Evolutionary conservation across 1,284 basidiomycete genomes (phyloP).

Genomic region (Ustilago hordei): DNA sequence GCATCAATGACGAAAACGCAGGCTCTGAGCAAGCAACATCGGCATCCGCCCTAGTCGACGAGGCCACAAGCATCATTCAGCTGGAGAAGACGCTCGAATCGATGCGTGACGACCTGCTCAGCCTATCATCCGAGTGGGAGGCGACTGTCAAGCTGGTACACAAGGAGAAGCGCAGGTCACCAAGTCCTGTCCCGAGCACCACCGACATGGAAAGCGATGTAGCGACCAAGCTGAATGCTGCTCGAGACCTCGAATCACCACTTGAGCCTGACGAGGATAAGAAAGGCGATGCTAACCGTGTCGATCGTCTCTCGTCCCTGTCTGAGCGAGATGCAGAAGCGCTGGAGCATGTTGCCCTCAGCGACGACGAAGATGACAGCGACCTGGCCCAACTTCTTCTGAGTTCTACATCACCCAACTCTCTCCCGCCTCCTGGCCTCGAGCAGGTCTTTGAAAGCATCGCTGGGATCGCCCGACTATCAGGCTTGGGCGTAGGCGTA

Average conservation of each 20-base stretch:
- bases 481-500: slow-evolving; percentile 4
- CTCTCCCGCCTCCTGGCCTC: slow-evolving; percentile 57
- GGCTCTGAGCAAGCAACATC: background rate
- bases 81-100: slow-evolving; percentile 55
- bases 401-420: slow-evolving; percentile 52
- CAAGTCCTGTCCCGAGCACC: slow-evolving; percentile 26
- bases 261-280: slow-evolving; percentile 58
- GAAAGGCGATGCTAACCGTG: slow-evolving; percentile 3
- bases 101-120: slow-evolving; percentile 62
- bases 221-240: slow-evolving; percentile 13
- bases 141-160: slow-evolving; percentile 53
- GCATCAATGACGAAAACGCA: slow-evolving; percentile 16
- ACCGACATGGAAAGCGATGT: slow-evolving; percentile 25
- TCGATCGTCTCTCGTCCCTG: background rate
- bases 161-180: slow-evolving; percentile 41
- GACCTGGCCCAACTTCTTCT: slow-evolving; percentile 41
- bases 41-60: slow-evolving; percentile 2
- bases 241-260: slow-evolving; percentile 48
- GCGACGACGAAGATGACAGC: slow-evolving; percentile 36
- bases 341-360: background rate
- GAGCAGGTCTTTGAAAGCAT: slow-evolving; percentile 66
- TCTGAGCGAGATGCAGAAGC: background rate
- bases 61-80: slow-evolving; percentile 19
- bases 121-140: slow-evolving; percentile 66
- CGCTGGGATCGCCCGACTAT: slow-evolving; percentile 42